Evolutionary conservation across 257 asterid species (phyloP).

Genomic region (Galeopsis tetrahit): DNA sequence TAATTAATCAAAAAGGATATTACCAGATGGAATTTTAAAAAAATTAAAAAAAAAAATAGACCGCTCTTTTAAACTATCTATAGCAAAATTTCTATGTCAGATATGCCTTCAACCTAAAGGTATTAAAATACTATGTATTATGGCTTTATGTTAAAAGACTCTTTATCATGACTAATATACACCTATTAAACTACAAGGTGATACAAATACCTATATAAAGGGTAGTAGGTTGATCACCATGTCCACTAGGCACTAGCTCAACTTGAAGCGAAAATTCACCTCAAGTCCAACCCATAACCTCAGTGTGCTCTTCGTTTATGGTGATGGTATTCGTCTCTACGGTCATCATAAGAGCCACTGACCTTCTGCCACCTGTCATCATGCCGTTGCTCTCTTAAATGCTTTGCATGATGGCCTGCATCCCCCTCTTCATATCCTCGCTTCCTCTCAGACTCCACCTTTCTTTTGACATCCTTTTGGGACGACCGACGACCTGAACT

Average conservation of each 20-base stretch:
- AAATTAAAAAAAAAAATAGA: constrained; percentile 26
- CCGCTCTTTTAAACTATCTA: constrained; percentile 44
- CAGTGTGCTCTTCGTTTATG: constrained; percentile 52
- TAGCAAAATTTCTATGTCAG: constrained; percentile 41
- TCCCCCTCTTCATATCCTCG: constrained; percentile 38
- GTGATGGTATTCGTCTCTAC: constrained; percentile 40
- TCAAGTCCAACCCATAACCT: constrained; percentile 42
- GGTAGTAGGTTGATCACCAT: constrained; percentile 45
- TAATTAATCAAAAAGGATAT: constrained; percentile 35
- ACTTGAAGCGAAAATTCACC: no score
- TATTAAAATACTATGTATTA: constrained; percentile 28
- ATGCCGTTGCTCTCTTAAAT: constrained; percentile 36
- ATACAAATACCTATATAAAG: constrained; percentile 56
- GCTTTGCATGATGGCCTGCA: constrained; percentile 33
- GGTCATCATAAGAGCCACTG: constrained; percentile 36
- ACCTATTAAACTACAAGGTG: constrained; percentile 42
- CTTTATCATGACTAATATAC: constrained; percentile 37
- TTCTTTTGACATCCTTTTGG: no score
- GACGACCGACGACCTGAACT: no score
- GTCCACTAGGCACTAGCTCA: constrained; percentile 39
- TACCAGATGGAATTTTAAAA: constrained; percentile 35
- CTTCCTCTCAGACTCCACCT: constrained; percentile 39
- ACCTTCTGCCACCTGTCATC: constrained; percentile 39
- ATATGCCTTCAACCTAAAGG: constrained; percentile 50
- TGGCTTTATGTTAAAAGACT: constrained; percentile 39